Base-by-base conservation (phyloP, 495 filamentous ascomycete genomes). In the Oidiodendron maius region DNA sequence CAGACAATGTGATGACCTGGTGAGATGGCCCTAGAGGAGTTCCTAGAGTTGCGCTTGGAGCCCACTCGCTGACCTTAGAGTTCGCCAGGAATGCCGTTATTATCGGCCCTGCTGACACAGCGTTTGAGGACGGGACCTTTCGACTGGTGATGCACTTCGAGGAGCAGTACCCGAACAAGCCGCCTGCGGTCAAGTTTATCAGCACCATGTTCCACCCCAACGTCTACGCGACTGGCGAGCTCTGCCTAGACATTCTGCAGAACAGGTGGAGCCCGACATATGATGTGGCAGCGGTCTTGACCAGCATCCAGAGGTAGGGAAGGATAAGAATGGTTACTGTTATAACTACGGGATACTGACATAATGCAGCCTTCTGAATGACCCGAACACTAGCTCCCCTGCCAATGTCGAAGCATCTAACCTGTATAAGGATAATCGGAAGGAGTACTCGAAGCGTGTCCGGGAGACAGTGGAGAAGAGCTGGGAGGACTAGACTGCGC, bases 1-100 rank as follows among this genome's bases (percentile, higher is more conserved):
- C 91, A 36, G 93, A 98, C 64, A 98, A 98, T 75, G 93, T 98
- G 36, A 97, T 98, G 93, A 96, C 90, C 42, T 98, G 93, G 93
- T 97, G 79, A 55, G 15, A 37, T 37, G 17, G 34, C 13, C 34
- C 26, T 22, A 12, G 26, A 30, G 16, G 16, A 40, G 16, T 40
- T 20, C 11, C 12, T 22, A 4, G 22, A 4, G 13, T 22, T 4
- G 35, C 13, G 18, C 4, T 18, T 4, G 38, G 24, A 43, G 26
- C 22, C 24, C 35, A 39, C 41, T 38, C 36, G 32, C 57, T 48
- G 53, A 54, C 52, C 1, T 21, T 51, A 25, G 44, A n/a, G n/a
- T 24, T 36, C 15, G 17, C 37, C 57, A 98, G 93, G 93, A 98
- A 98, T 64, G 93, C 93, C 49, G 93, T 98, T 48, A 98, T 98